Conservation (phyloP, 1,284 basidiomycete genomes). For the Papiliotrema fonsecae region DNA sequence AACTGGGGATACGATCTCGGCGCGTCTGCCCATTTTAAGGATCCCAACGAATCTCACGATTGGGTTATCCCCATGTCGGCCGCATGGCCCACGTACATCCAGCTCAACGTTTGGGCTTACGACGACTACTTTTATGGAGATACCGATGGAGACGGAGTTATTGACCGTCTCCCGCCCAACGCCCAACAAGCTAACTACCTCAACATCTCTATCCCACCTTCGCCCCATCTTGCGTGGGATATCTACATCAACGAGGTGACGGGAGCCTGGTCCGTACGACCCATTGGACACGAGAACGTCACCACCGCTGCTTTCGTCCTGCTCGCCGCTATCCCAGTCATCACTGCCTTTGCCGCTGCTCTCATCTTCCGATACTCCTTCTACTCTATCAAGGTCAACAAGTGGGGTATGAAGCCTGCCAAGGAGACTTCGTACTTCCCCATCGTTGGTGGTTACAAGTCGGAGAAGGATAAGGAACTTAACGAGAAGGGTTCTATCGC, state of each 20-base stretch:
- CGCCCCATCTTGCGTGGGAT: constrained; percentile 72
- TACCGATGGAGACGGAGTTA: constrained; percentile 72
- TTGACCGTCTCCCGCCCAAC: constrained; percentile 85
- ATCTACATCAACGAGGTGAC: constrained; percentile 70
- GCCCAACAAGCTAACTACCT: constrained; percentile 72
- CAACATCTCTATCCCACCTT: constrained; percentile 64
- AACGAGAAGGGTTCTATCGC: constrained; percentile 40
- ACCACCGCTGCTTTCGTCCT: constrained; percentile 80
- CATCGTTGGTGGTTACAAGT: constrained; percentile 60
- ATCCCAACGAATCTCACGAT: background rate
- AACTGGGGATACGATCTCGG: constrained; percentile 84
- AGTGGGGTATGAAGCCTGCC: constrained; percentile 69
- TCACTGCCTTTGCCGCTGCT: constrained; percentile 76
- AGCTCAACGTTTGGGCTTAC: constrained; percentile 80
- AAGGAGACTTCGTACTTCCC: constrained; percentile 49
- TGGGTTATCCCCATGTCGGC: constrained; percentile 62
- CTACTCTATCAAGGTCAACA: constrained; percentile 90
- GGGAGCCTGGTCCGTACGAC: constrained; percentile 69
- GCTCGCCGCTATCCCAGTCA: constrained; percentile 69
- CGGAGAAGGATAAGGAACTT: constrained; percentile 39
- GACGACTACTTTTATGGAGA: constrained; percentile 90
- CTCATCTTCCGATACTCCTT: constrained; percentile 88
- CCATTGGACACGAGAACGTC: constrained; percentile 71
- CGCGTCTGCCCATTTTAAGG: constrained; percentile 61
- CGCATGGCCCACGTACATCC: constrained; percentile 77